These are phyloP conservation scores for Heracleum sosnowskyi DNA, from an alignment of 129 eudicot species.

Conservation along the genomic window DNA sequence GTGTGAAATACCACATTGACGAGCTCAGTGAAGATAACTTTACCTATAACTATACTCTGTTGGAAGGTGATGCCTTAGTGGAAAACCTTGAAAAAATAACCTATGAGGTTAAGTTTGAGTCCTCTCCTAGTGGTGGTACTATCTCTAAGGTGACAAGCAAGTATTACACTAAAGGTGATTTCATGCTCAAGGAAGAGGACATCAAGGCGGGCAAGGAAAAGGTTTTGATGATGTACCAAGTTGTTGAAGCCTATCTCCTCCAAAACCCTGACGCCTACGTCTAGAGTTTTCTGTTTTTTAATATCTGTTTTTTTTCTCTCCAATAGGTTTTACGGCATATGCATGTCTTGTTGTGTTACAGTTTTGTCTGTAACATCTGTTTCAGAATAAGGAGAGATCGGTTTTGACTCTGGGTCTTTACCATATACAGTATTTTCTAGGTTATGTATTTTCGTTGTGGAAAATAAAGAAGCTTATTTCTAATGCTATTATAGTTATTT, in stretches of 20 bases:
- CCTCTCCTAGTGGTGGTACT: conserved; percentile 1
- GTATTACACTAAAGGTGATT: neutral
- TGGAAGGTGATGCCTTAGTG: neutral
- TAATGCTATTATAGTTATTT: neutral
- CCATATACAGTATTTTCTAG: neutral
- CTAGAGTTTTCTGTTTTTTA: neutral
- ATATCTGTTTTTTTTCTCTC: neutral
- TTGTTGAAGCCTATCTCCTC: conserved; percentile 4
- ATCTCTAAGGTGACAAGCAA: conserved; percentile 7
- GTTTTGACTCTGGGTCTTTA: neutral
- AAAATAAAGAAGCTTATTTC: neutral
- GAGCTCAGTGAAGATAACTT: neutral
- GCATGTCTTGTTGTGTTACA: neutral
- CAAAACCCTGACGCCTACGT: neutral
- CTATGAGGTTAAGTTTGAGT: conserved; percentile 2
- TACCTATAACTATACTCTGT: neutral
- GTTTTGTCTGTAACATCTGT: neutral
- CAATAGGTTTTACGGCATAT: neutral
- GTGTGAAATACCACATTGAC: conserved; percentile 4
- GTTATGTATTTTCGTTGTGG: neutral
- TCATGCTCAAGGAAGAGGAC: conserved; percentile 7
- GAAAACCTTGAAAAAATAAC: conserved; percentile 1
- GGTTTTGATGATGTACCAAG: neutral
- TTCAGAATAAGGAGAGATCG: neutral
- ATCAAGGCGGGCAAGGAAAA: neutral